Conservation (phyloP, 345 rosid genomes). For the Moricandia arvensis region DNA sequence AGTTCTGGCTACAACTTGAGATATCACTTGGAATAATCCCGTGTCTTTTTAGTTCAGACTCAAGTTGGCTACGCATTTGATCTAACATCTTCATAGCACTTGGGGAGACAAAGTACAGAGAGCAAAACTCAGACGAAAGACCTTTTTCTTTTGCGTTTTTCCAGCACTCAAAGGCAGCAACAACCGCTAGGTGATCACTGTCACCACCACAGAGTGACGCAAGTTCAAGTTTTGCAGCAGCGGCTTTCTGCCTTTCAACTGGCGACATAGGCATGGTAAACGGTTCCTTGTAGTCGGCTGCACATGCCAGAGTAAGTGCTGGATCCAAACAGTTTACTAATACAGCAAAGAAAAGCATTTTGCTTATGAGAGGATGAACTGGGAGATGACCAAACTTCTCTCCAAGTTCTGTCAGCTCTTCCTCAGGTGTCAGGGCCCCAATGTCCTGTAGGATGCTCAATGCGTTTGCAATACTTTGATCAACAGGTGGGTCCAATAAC, state of each 20-base stretch:
- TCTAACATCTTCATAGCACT: constrained; percentile 71
- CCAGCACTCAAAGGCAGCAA: constrained; percentile 95
- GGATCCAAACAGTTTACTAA: constrained; percentile 93
- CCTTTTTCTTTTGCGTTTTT: constrained; percentile 68
- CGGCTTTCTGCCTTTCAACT: constrained; percentile 67
- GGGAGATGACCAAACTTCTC: constrained; percentile 82
- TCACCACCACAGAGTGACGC: constrained; percentile 79
- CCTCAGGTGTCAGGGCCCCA: constrained; percentile 79
- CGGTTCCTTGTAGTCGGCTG: constrained; percentile 83
- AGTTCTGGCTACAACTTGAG: constrained; percentile 61
- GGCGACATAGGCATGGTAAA: constrained; percentile 80
- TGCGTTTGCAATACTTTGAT: constrained; percentile 70
- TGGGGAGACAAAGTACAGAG: constrained; percentile 70
- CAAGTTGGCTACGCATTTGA: constrained; percentile 85
- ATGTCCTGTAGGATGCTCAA: constrained; percentile 69
- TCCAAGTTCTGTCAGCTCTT: constrained; percentile 84
- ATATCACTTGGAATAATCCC: constrained; percentile 64
- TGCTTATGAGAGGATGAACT: constrained; percentile 87
- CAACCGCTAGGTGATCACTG: constrained; percentile 88
- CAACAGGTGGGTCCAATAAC: constrained; percentile 86
- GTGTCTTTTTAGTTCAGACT: constrained; percentile 57
- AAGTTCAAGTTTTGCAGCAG: constrained; percentile 69
- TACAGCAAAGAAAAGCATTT: constrained; percentile 89
- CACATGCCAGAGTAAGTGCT: constrained; percentile 93
- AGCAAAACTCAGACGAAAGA: constrained; percentile 58